Percentiles rank a stretch among this genome's conserved stretches.
phyloP scores from a whole-genome alignment of 768 basidiomycete species.

The Lepiota subincarnata region DNA sequence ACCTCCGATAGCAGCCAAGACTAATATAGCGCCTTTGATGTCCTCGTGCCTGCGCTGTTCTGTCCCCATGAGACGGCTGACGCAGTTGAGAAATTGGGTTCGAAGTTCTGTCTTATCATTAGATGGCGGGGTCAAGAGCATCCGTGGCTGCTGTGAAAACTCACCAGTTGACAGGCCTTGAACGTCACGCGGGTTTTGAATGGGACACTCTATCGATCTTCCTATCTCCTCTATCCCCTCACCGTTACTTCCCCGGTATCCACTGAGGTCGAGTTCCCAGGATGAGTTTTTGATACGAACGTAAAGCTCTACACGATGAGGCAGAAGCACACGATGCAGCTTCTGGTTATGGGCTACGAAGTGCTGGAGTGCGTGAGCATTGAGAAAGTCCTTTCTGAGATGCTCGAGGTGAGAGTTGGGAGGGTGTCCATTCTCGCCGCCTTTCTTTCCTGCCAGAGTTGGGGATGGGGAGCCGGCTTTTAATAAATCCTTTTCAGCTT shows the following conservation, averaged over 20 bases:
- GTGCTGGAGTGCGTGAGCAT: slow-evolving; percentile 1
- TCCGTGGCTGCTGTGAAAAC: background rate
- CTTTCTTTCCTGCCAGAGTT: background rate
- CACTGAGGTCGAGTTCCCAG: background rate
- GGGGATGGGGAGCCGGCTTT: background rate
- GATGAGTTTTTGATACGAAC: slow-evolving; percentile 5
- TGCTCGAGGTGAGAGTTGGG: background rate
- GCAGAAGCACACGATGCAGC: background rate
- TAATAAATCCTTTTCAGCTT: background rate
- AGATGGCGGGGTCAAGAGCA: too few relatives aligned
- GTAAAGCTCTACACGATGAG: slow-evolving; percentile 8
- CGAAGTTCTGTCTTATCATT: background rate
- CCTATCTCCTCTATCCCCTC: background rate
- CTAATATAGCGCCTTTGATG: background rate
- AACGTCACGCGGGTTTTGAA: background rate
- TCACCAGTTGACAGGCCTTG: background rate
- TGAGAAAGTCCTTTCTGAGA: slow-evolving; percentile 3
- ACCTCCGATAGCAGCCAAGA: background rate
- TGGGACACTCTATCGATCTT: background rate
- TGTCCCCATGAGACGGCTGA: background rate
- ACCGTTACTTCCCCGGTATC: too few relatives aligned
- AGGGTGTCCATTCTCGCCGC: too few relatives aligned
- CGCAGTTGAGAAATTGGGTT: background rate
- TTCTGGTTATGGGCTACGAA: background rate
- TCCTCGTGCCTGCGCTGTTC: background rate